These are phyloP conservation scores for Candida succiphila DNA, from an alignment of 805 yeast species.

Conservation along the genomic window DNA sequence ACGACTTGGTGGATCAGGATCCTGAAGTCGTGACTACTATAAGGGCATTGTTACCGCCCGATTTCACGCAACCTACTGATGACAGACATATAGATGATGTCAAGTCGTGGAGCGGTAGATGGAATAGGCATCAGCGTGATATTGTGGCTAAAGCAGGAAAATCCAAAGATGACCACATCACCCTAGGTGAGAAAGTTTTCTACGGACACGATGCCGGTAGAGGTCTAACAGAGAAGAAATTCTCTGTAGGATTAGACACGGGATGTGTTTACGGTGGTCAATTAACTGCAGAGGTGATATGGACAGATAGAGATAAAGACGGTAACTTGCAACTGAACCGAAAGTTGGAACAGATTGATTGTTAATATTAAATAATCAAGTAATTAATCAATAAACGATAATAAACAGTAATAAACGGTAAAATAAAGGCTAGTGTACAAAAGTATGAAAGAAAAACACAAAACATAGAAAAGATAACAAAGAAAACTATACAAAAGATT, in stretches of 20 bases:
- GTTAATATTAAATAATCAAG: slow-evolving; percentile 7
- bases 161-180: not conserved
- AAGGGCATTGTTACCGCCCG: slow-evolving; percentile 58
- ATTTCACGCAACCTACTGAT: slow-evolving; percentile 49
- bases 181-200: slow-evolving; percentile 34
- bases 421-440: not conserved
- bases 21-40: slow-evolving; percentile 59
- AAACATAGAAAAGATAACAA: not conserved
- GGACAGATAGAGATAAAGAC: slow-evolving; percentile 17
- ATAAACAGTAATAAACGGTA: not conserved
- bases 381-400: too few relatives aligned
- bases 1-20: slow-evolving; percentile 40
- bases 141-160: slow-evolving; percentile 2
- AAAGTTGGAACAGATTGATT: slow-evolving; percentile 19
- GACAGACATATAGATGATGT: slow-evolving; percentile 18
- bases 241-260: slow-evolving; percentile 72
- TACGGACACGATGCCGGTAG: slow-evolving; percentile 87
- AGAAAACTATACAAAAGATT: not conserved
- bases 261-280: slow-evolving; percentile 73
- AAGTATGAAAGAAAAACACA: not conserved
- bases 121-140: slow-evolving; percentile 17
- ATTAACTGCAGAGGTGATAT: slow-evolving; percentile 53
- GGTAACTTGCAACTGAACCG: slow-evolving; percentile 17
- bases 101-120: slow-evolving; percentile 23
- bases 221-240: slow-evolving; percentile 58